phyloP scores from a whole-genome alignment of 495 filamentous ascomycete genomes.

The Coniosporium apollinis region DNA sequence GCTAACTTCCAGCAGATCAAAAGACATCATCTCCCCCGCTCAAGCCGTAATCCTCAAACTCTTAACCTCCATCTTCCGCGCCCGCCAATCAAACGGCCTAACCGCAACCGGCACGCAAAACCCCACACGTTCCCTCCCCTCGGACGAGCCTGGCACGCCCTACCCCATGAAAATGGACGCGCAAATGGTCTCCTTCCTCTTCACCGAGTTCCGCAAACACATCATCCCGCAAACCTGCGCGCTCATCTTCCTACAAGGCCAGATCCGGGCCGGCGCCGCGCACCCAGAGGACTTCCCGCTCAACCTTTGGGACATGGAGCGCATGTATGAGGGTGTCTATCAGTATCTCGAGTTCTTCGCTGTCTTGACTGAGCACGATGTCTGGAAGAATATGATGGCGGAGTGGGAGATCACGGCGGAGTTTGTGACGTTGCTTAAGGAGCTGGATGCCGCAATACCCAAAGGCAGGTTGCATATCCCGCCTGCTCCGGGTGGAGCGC shows the following conservation, averaged over 20 bases:
- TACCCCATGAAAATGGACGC: constrained; percentile 35
- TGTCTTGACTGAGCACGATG: constrained; percentile 58
- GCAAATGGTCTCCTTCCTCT: constrained; percentile 70
- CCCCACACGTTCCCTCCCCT: constrained; percentile 25
- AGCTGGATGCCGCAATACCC: constrained; percentile 69
- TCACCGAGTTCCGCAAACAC: constrained; percentile 76
- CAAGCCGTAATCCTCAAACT: constrained; percentile 84
- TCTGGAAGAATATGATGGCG: constrained; percentile 45
- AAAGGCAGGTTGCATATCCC: constrained; percentile 26
- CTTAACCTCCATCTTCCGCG: constrained; percentile 72
- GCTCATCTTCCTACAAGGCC: constrained; percentile 83
- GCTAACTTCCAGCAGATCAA: constrained; percentile 29
- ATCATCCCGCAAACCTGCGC: constrained; percentile 85
- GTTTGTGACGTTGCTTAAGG: constrained; percentile 66
- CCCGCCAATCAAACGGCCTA: constrained; percentile 22
- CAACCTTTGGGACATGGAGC: constrained; percentile 93
- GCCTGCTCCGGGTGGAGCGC: not conserved
- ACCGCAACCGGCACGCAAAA: not conserved
- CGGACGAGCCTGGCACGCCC: not conserved
- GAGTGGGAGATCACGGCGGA: constrained; percentile 81
- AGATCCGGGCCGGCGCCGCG: constrained; percentile 53
- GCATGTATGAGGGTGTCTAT: constrained; percentile 73
- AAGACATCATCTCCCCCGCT: constrained; percentile 88
- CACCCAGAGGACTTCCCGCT: constrained; percentile 73
- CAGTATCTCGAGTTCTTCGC: constrained; percentile 89